Conservation (phyloP, 176 grass and related monocot genomes). For the Raddia guianensis region DNA sequence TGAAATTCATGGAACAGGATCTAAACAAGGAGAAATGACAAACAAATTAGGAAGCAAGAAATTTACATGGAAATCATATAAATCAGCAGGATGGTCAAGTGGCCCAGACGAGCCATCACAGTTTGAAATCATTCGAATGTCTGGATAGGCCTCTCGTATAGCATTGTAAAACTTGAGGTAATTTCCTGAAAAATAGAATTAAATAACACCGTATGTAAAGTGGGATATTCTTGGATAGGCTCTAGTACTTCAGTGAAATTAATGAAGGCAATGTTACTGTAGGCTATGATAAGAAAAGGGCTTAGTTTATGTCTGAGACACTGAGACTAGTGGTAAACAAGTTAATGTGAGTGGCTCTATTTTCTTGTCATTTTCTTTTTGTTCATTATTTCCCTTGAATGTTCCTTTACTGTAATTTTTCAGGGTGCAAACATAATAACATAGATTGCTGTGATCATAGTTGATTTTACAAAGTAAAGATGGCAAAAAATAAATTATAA, state of each 20-base stretch:
- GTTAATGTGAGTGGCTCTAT: not conserved
- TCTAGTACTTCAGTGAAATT: not conserved
- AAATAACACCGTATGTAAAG: conserved; percentile 1
- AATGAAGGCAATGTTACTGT: not conserved
- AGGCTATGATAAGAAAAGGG: conserved; percentile 13
- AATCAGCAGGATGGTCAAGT: conserved; percentile 85
- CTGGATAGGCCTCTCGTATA: conserved; percentile 68
- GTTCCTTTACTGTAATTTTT: no score
- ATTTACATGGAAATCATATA: conserved; percentile 80
- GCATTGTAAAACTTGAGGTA: conserved; percentile 77
- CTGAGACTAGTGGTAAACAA: not conserved
- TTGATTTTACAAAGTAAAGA: not conserved
- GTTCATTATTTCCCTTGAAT: no score
- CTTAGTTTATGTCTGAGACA: not conserved
- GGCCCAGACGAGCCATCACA: conserved; percentile 60
- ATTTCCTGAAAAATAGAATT: conserved; percentile 50
- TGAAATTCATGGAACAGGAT: conserved; percentile 3
- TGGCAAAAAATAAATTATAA: not conserved
- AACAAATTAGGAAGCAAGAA: conserved; percentile 11
- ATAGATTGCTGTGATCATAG: not conserved
- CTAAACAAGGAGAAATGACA: not conserved
- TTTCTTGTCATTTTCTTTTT: not conserved
- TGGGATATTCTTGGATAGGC: no score
- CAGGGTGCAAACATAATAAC: no score
- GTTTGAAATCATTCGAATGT: conserved; percentile 84